Percentiles rank a stretch among this genome's conserved stretches.
These are phyloP conservation scores for Xylariaceae sp. DNA, from an alignment of 2,329 filamentous ascomycete species.

Conservation along the genomic window DNA sequence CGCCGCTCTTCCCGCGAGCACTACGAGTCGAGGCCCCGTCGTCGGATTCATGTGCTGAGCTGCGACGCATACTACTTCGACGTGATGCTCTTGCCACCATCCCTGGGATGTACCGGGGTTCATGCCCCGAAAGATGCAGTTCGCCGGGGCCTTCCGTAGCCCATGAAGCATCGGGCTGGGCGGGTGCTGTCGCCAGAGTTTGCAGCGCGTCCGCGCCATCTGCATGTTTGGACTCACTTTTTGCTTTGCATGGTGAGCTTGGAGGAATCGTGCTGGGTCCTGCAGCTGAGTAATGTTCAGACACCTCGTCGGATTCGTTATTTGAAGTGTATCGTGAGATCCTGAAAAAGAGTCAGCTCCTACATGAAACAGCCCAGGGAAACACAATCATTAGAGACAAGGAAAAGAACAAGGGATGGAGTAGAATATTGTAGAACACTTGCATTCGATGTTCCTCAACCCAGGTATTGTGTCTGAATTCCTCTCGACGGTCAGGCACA, in stretches of 20 bases:
- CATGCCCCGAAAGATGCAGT: conserved; percentile 50
- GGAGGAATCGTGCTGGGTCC: conserved; percentile 21
- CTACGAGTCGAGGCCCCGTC: conserved; percentile 17
- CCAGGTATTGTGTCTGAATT: conserved; percentile 83
- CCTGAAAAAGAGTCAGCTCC: conserved; percentile 6
- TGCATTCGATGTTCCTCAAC: conserved; percentile 81
- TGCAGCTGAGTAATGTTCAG: conserved; percentile 16
- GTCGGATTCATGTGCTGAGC: conserved; percentile 36
- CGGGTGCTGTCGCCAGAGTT: too few relatives aligned
- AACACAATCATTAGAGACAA: too few relatives aligned
- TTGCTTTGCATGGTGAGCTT: conserved; percentile 4
- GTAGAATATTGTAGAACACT: too few relatives aligned
- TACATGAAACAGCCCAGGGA: too few relatives aligned
- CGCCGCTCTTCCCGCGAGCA: conserved; percentile 12
- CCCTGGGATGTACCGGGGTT: conserved; percentile 69
- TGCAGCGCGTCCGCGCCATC: not conserved
- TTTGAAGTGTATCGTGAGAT: conserved; percentile 23
- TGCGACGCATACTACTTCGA: conserved; percentile 37
- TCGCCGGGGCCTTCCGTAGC: conserved; percentile 36
- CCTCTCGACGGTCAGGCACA: conserved; percentile 86
- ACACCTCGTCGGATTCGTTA: conserved; percentile 20
- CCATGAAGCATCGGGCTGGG: conserved; percentile 29
- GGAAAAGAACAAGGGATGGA: too few relatives aligned
- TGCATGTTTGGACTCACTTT: not conserved
- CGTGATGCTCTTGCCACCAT: conserved; percentile 53